These are phyloP conservation scores for Eucalyptus marginata DNA, from an alignment of 345 rosid species.

Conservation along the genomic window DNA sequence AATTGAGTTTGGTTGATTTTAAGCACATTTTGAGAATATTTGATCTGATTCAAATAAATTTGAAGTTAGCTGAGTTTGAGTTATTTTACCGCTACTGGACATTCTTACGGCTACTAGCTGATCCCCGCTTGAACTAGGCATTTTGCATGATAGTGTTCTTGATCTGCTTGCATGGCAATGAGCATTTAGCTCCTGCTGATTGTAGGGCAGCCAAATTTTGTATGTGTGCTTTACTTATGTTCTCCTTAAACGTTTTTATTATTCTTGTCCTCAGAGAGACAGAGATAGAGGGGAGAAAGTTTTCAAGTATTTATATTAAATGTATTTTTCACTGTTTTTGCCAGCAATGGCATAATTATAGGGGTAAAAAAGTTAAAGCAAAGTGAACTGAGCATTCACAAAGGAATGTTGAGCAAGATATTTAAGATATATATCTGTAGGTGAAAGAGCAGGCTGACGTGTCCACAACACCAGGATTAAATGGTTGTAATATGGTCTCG, in stretches of 20 bases:
- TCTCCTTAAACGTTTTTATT: neutral
- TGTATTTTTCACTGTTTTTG: neutral
- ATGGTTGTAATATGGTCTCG: neutral
- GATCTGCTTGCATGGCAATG: neutral
- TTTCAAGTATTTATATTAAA: neutral
- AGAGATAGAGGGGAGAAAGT: neutral
- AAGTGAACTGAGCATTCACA: neutral
- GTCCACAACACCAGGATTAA: neutral
- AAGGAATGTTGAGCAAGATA: neutral
- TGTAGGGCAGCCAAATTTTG: neutral
- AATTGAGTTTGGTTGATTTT: neutral
- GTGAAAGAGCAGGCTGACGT: neutral
- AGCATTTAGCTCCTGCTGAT: neutral
- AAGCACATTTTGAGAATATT: neutral
- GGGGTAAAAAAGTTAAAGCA: neutral
- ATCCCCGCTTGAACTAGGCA: neutral
- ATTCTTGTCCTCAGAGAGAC: neutral
- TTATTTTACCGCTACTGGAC: neutral
- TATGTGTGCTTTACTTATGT: neutral
- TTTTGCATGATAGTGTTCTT: neutral
- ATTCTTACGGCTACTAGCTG: neutral
- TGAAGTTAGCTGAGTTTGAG: neutral
- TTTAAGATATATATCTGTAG: neutral
- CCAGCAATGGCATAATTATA: neutral
- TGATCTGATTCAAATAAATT: neutral